These are phyloP conservation scores for Malassezia vespertilionis DNA, from an alignment of 1,284 basidiomycete genomes.

Conservation along the genomic window DNA sequence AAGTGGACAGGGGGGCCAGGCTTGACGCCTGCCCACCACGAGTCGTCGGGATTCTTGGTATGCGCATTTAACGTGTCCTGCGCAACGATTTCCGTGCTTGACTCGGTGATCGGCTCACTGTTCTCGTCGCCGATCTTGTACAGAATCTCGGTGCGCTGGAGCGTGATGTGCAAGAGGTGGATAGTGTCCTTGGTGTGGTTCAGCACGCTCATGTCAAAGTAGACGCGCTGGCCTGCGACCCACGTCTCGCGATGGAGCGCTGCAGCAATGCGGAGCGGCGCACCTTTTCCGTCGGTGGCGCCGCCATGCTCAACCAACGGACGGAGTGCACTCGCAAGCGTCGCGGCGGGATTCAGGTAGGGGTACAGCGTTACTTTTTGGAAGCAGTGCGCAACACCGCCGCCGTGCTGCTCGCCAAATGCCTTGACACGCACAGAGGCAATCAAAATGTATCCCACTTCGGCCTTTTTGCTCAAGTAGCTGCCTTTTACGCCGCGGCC, in stretches of 20 bases:
- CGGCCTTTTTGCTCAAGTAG: conserved; percentile 55
- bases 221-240: conserved; percentile 74
- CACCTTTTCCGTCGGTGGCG: conserved; percentile 56
- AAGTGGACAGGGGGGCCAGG: conserved; percentile 29
- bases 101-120: conserved; percentile 22
- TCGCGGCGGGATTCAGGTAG: conserved; percentile 58
- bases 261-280: conserved; percentile 61
- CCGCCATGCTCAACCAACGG: conserved; percentile 58
- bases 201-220: conserved; percentile 59
- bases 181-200: conserved; percentile 55
- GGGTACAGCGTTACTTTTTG: conserved; percentile 74
- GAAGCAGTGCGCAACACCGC: conserved; percentile 74
- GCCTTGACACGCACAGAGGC: conserved; percentile 72
- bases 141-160: conserved; percentile 7
- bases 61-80: conserved; percentile 35
- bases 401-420: conserved; percentile 48
- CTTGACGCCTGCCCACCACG: conserved; percentile 44
- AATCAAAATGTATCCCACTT: conserved; percentile 74
- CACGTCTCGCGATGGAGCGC: conserved; percentile 65
- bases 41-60: background rate
- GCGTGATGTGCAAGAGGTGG: conserved; percentile 5
- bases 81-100: conserved; percentile 21
- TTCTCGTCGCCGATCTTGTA: conserved; percentile 7
- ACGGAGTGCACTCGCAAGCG: conserved; percentile 57
- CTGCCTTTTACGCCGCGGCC: conserved; percentile 64